A percentile compares a stretch with the other conserved stretches of the same genome.
These are phyloP conservation scores for Trichosanthes truncata DNA, from an alignment of 306 rosid genomes.

Conservation along the genomic window DNA sequence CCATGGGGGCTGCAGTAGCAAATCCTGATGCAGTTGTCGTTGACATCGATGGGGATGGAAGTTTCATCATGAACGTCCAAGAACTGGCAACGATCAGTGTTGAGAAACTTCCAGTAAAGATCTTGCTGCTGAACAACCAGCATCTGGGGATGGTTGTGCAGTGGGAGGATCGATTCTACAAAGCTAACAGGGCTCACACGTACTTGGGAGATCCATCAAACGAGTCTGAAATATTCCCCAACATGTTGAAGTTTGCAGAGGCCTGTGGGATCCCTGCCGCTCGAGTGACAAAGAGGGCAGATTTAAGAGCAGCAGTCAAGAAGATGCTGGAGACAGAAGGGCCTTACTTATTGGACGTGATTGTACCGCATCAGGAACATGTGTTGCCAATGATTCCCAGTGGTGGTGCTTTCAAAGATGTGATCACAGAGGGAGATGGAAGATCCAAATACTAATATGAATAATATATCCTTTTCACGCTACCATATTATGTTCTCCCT, in stretches of 20 bases:
- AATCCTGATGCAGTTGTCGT: constrained; percentile 52
- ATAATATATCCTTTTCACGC: neutral
- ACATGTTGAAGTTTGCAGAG: constrained; percentile 77
- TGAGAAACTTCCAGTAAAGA: constrained; percentile 76
- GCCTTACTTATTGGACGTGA: constrained; percentile 55
- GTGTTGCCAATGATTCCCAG: constrained; percentile 95
- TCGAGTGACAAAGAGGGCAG: constrained; percentile 53
- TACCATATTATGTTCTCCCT: neutral
- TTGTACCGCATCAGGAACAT: constrained; percentile 92
- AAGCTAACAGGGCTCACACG: constrained; percentile 70
- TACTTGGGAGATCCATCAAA: constrained; percentile 66
- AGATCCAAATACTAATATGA: constrained; percentile 36
- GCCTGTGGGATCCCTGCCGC: constrained; percentile 73
- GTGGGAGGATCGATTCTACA: constrained; percentile 92
- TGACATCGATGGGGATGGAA: constrained; percentile 90
- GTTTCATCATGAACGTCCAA: constrained; percentile 82
- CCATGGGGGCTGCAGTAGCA: constrained; percentile 85
- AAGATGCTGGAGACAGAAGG: constrained; percentile 82
- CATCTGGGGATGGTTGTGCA: constrained; percentile 95
- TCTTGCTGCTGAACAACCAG: constrained; percentile 71
- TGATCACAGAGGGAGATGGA: constrained; percentile 86
- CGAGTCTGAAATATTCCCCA: constrained; percentile 58
- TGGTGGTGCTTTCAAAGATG: constrained; percentile 78
- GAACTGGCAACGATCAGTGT: constrained; percentile 65
- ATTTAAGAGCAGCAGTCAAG: constrained; percentile 57